Conservation (phyloP, 2,329 filamentous ascomycete genomes). For the Exophiala sideris region DNA sequence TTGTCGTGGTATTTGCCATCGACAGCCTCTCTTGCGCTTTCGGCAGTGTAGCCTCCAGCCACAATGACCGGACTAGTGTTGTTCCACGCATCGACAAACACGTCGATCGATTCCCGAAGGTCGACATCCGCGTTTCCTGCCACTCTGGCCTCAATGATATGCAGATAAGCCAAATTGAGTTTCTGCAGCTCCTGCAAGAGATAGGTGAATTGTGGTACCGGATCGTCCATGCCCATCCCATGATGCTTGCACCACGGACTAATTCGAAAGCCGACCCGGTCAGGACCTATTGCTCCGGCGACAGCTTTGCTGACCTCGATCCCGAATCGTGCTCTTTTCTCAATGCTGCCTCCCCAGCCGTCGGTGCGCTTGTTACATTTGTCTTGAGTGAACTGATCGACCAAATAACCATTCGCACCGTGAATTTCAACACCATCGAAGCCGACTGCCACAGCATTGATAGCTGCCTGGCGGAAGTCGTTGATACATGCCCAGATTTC, state of each 20-base stretch:
- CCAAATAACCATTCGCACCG: slow-evolving; percentile 48
- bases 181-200: slow-evolving; percentile 51
- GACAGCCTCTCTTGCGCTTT: slow-evolving; percentile 45
- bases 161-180: slow-evolving; percentile 58
- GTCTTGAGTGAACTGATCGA: slow-evolving; percentile 52
- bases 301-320: slow-evolving; percentile 45
- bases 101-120: slow-evolving; percentile 3
- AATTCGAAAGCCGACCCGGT: slow-evolving; percentile 46
- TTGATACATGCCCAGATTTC: slow-evolving; percentile 39
- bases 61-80: slow-evolving; percentile 47
- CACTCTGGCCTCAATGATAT: slow-evolving; percentile 51
- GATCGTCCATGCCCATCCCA: slow-evolving; percentile 56
- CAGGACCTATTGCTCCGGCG: slow-evolving; percentile 27
- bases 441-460: slow-evolving; percentile 52
- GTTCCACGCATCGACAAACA: slow-evolving; percentile 38
- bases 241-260: slow-evolving; percentile 49
- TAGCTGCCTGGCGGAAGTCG: slow-evolving; percentile 42
- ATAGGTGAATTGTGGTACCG: slow-evolving; percentile 58
- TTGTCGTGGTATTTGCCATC: slow-evolving; percentile 43
- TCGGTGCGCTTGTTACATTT: slow-evolving; percentile 51
- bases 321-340: slow-evolving; percentile 54
- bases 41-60: slow-evolving; percentile 46
- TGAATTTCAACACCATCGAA: slow-evolving; percentile 56
- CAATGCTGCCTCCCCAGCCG: slow-evolving; percentile 49
- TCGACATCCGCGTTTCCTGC: slow-evolving; percentile 1